Percentiles rank a stretch among this genome's conserved stretches.
Evolutionary conservation across 2,329 filamentous ascomycete genomes (phyloP).

Genomic region (Exophiala sideris): DNA sequence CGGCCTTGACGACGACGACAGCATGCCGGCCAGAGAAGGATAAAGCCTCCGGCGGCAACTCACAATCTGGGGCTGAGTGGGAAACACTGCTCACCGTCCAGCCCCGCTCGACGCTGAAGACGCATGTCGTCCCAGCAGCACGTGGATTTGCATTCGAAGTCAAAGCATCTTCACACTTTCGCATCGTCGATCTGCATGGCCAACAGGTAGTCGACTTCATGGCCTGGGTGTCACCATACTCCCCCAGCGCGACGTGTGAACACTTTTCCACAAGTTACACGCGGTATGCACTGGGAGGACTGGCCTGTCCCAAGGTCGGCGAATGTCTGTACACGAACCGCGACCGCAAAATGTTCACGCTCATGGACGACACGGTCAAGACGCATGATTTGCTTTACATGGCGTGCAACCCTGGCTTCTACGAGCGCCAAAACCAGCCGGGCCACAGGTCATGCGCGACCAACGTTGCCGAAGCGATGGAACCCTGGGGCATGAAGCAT

Average conservation of each 20-base stretch:
- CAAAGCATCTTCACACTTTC: slow-evolving; percentile 36
- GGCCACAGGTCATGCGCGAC: slow-evolving; percentile 38
- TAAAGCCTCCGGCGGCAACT: neutral
- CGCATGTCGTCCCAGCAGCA: slow-evolving; percentile 18
- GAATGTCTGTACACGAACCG: slow-evolving; percentile 39
- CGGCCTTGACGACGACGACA: neutral
- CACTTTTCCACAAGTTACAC: slow-evolving; percentile 41
- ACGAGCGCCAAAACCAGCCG: slow-evolving; percentile 32
- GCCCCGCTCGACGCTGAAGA: slow-evolving; percentile 5
- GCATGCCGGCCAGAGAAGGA: neutral
- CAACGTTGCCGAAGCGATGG: slow-evolving; percentile 40
- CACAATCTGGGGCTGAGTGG: neutral
- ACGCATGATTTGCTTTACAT: slow-evolving; percentile 43
- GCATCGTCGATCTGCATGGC: slow-evolving; percentile 39
- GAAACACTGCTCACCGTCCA: neutral
- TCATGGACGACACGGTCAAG: slow-evolving; percentile 38
- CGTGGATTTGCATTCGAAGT: slow-evolving; percentile 34
- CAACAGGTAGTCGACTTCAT: slow-evolving; percentile 42
- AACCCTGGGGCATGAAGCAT: slow-evolving; percentile 34
- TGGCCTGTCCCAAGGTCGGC: slow-evolving; percentile 34
- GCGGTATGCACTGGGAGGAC: slow-evolving; percentile 36
- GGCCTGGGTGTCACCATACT: slow-evolving; percentile 34
- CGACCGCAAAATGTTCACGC: slow-evolving; percentile 35
- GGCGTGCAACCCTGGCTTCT: slow-evolving; percentile 40
- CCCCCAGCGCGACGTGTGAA: slow-evolving; percentile 23